Conservation (phyloP, 805 yeast species). For the Zygosaccharomyces siamensis region DNA sequence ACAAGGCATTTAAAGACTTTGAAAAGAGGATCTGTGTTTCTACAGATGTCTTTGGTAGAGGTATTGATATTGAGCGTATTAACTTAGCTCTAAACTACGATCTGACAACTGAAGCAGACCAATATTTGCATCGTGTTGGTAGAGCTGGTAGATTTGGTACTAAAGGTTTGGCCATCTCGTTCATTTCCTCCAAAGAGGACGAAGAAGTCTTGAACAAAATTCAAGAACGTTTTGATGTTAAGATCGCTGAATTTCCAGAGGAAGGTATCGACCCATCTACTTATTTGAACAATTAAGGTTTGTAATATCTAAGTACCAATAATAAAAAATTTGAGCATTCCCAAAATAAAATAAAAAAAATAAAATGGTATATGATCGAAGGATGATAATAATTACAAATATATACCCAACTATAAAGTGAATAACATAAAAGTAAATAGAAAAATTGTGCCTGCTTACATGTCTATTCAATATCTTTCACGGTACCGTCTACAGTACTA, state of each 20-base stretch:
- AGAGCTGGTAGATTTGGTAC: conserved; percentile 99
- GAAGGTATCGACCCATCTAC: conserved; percentile 97
- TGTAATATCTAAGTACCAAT: conserved; percentile 15
- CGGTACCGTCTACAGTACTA: conserved; percentile 25
- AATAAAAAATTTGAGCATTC: conserved; percentile 2
- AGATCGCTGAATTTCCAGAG: conserved; percentile 91
- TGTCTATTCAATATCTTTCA: conserved; percentile 15
- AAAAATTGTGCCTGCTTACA: not conserved
- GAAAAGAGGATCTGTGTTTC: conserved; percentile 98
- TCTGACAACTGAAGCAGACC: conserved; percentile 94
- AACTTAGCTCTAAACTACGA: conserved; percentile 97
- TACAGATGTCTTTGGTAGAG: conserved; percentile 98
- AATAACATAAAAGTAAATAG: not conserved
- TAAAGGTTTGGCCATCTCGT: conserved; percentile 93
- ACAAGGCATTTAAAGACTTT: conserved; percentile 94
- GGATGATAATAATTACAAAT: conserved; percentile 4
- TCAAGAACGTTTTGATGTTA: conserved; percentile 96
- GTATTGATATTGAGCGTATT: conserved; percentile 98
- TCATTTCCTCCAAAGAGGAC: conserved; percentile 80
- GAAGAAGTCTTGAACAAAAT: conserved; percentile 86
- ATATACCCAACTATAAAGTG: not conserved
- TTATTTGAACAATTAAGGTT: conserved; percentile 81
- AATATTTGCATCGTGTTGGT: conserved; percentile 97
- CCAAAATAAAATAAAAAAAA: conserved; percentile 2
- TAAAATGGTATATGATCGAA: not conserved